These are phyloP conservation scores for Schwanniomyces vanrijiae DNA, from an alignment of 805 yeast genomes.

Conservation along the genomic window DNA sequence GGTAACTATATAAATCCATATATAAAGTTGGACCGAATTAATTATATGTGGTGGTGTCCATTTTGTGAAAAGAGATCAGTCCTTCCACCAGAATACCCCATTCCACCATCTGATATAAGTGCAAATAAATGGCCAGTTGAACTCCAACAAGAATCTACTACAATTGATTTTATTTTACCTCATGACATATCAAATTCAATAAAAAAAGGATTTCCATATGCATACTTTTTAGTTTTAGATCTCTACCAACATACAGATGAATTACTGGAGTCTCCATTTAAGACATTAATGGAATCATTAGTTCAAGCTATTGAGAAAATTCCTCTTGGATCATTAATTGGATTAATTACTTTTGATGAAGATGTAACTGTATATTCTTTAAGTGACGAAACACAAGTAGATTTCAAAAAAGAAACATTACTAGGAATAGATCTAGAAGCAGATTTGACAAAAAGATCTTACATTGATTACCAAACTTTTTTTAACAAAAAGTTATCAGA, in stretches of 20 bases:
- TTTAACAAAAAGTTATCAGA: slow-evolving; percentile 4
- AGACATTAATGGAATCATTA: slow-evolving; percentile 11
- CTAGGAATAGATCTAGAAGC: slow-evolving; percentile 4
- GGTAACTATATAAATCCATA: slow-evolving; percentile 26
- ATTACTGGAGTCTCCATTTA: slow-evolving; percentile 13
- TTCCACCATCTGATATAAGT: slow-evolving; percentile 11
- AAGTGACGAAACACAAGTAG: not conserved
- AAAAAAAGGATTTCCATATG: slow-evolving; percentile 7
- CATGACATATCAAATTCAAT: slow-evolving; percentile 17
- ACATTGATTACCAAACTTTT: slow-evolving; percentile 2
- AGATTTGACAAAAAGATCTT: not conserved
- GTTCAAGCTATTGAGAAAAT: slow-evolving; percentile 12
- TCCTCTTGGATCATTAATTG: slow-evolving; percentile 17
- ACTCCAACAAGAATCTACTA: slow-evolving; percentile 21
- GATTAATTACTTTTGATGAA: slow-evolving; percentile 30
- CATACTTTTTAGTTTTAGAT: slow-evolving; percentile 28
- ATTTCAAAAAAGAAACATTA: slow-evolving; percentile 6
- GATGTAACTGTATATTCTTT: slow-evolving; percentile 22
- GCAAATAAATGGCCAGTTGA: slow-evolving; percentile 26
- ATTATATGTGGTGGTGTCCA: slow-evolving; percentile 41
- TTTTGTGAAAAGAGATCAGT: slow-evolving; percentile 25
- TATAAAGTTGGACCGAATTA: slow-evolving; percentile 27
- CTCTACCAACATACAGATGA: slow-evolving; percentile 28
- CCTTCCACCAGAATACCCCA: slow-evolving; percentile 18
- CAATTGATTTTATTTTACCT: slow-evolving; percentile 34